Base-by-base conservation (phyloP, 768 basidiomycete genomes). In the Suillus tomentosus region DNA sequence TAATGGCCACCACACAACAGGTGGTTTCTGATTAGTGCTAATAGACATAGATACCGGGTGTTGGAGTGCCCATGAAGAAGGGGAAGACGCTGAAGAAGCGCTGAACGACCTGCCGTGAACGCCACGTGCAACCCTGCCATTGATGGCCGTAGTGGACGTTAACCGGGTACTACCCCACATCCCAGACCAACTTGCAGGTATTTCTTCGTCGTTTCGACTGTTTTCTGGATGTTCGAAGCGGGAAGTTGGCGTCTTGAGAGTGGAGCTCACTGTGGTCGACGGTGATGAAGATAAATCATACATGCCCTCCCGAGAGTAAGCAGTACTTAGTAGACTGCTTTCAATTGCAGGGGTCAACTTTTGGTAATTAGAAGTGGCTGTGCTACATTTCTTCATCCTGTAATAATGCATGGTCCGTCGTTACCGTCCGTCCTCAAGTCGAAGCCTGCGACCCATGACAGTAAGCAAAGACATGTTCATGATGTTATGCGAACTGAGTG, bases 371-470 rank as follows among this genome's bases (percentile, higher is more conserved):
- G 8, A 40, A 24, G 56, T 58, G 56, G 56, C 56, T 58, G 56
- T 40, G 56, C 39, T 39, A 22, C 6, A 24, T 24, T 50, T 50
- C 22, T 50, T 50, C 1, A 9, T 51, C 24, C 7, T 24, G 62
- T 66, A 64, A 70, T 74, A 65, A 70, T 74, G 54, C 56, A 64
- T 3, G 71, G 72, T 54, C 75, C 74, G 43, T 72, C 73, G 50
- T 67, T 77, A 42, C 74, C 76, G 1, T 77, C 74, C 7, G 74
- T 77, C 2, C 76, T 76, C 68, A 77, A 70, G 63, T 76, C 74
- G 10, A 62, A 66, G 11, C 76, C 76, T 43, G 71, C 74, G 34
- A 76, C 70, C 0, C 74, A 76, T 71, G 74, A 75, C 61, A 64
- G 74, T 77, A 66, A 67, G 74, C 34, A 10, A 19, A 8, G 11